A percentile compares a stretch with the other conserved stretches of the same genome.
These are phyloP conservation scores for Cubamyces sp. DNA, from an alignment of 768 basidiomycete species.

Conservation along the genomic window DNA sequence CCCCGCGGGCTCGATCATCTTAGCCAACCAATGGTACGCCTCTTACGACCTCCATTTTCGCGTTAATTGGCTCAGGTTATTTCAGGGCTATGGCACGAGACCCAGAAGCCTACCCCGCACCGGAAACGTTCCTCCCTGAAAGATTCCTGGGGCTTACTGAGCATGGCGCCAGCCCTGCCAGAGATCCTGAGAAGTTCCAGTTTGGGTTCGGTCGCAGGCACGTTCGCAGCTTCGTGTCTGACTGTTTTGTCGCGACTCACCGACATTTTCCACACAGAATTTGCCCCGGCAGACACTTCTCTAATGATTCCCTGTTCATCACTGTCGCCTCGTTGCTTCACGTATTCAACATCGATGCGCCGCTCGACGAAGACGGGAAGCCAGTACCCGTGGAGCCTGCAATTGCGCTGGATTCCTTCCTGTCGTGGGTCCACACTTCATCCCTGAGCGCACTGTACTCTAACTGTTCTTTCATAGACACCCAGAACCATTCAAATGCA, in stretches of 20 bases:
- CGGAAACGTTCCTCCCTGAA: slow-evolving; percentile 29
- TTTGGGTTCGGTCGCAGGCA: slow-evolving; percentile 3
- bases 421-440: neutral
- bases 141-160: neutral
- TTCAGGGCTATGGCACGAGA: slow-evolving; percentile 31
- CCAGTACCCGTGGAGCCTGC: neutral
- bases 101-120: slow-evolving; percentile 27
- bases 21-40: slow-evolving; percentile 32
- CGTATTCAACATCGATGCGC: slow-evolving; percentile 9
- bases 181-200: neutral
- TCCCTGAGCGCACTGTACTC: neutral
- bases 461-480: neutral
- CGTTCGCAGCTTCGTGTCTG: neutral
- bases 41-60: neutral
- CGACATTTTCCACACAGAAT: neutral
- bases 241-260: too few species aligned
- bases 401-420: neutral
- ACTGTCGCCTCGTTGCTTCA: slow-evolving; percentile 8
- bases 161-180: neutral
- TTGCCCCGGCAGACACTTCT: slow-evolving; percentile 15
- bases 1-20: slow-evolving; percentile 30
- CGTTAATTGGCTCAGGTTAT: neutral
- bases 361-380: slow-evolving; percentile 1
- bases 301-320: slow-evolving; percentile 7
- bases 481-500: neutral